These are phyloP conservation scores for Irineochytrium annulatum DNA, from an alignment of 192 early-diverging fungal genomes.

Conservation along the genomic window DNA sequence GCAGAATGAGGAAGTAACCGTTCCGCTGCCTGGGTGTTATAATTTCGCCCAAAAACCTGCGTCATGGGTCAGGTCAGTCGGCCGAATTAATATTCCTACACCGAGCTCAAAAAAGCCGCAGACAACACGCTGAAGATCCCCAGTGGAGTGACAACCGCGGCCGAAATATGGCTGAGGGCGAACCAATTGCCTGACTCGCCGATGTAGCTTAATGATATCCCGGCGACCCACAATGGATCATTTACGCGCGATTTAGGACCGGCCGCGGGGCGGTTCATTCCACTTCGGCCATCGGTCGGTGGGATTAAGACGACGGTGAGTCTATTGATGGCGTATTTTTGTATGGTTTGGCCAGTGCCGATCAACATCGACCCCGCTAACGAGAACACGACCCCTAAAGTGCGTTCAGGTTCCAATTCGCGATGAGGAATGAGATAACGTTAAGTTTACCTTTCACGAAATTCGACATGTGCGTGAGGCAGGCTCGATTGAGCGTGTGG, in stretches of 20 bases:
- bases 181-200: conserved; percentile 28
- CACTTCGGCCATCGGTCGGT: too few relatives aligned
- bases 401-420: neutral
- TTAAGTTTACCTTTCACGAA: too few relatives aligned
- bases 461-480: too few relatives aligned
- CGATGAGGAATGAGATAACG: too few relatives aligned
- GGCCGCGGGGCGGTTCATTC: too few relatives aligned
- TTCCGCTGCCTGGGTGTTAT: conserved; percentile 7
- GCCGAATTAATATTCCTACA: neutral
- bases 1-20: conserved; percentile 21
- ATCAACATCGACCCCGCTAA: conserved; percentile 18
- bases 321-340: conserved; percentile 27
- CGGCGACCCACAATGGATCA: conserved; percentile 16
- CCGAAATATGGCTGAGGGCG: conserved; percentile 24
- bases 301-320: too few relatives aligned
- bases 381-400: conserved; percentile 8
- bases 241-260: neutral
- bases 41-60: conserved; percentile 20
- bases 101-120: conserved; percentile 9
- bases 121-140: conserved; percentile 28
- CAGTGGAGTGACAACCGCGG: conserved; percentile 33
- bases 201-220: conserved; percentile 21
- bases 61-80: neutral
- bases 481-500: too few relatives aligned
- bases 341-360: conserved; percentile 29